These are phyloP conservation scores for Magnolia kwangsiensis DNA, from an alignment of 164 flowering plant species.

Conservation along the genomic window DNA sequence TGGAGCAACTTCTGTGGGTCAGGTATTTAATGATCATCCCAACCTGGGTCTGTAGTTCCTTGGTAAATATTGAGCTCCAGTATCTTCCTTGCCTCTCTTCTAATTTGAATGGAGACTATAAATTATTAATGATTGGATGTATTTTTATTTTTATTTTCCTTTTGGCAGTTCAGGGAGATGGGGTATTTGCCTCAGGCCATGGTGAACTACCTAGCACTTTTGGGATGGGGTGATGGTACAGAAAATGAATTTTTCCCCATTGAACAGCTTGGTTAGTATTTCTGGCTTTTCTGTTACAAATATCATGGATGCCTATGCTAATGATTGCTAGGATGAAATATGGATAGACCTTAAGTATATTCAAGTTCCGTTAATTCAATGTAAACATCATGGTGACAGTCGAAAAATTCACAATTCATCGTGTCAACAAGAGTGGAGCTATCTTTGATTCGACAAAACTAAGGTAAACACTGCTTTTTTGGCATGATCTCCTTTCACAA, in stretches of 20 bases:
- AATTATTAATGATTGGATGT: not conserved
- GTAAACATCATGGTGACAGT: constrained; percentile 38
- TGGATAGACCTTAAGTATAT: not conserved
- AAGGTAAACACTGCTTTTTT: constrained; percentile 43
- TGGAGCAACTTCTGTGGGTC: constrained; percentile 98
- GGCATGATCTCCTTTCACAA: not conserved
- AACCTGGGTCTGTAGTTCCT: not conserved
- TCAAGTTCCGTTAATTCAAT: not conserved
- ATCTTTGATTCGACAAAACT: constrained; percentile 82
- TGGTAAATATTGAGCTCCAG: not conserved
- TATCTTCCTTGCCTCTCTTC: not conserved
- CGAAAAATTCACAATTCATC: constrained; percentile 78
- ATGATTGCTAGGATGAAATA: not conserved
- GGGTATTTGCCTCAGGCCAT: constrained; percentile 90
- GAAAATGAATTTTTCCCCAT: constrained; percentile 87
- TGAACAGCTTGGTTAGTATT: constrained; percentile 76
- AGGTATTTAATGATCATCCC: constrained; percentile 39
- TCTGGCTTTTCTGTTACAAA: not conserved
- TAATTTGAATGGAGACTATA: not conserved
- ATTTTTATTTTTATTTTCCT: not conserved
- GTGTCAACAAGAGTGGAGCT: constrained; percentile 95
- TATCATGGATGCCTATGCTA: not conserved
- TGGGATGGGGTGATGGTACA: constrained; percentile 99
- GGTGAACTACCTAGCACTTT: constrained; percentile 90
- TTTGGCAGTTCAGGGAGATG: constrained; percentile 85